phyloP scores from a whole-genome alignment of 192 early-diverging fungal genomes.

The Coemansia sp. region DNA sequence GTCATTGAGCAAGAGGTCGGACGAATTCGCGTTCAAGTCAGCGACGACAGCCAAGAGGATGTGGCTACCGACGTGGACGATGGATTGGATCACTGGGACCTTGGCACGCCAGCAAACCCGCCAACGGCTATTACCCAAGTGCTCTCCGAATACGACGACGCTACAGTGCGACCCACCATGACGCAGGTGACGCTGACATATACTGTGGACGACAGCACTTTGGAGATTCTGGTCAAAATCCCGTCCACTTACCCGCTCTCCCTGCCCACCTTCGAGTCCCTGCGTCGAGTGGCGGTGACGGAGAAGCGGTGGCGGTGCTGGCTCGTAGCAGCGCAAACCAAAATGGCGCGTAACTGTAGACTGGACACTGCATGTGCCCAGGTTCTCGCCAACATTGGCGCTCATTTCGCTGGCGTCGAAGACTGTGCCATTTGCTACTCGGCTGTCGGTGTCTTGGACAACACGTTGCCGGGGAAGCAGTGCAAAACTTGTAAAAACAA shows the following conservation, averaged over 20 bases:
- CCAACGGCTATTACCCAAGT: constrained; percentile 24
- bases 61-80: neutral
- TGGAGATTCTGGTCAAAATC: constrained; percentile 56
- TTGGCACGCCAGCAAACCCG: neutral
- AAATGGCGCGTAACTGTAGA: constrained; percentile 76
- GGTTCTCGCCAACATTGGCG: constrained; percentile 82
- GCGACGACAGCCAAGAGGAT: neutral
- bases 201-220: constrained; percentile 48
- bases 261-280: constrained; percentile 37
- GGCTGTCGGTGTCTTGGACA: constrained; percentile 86
- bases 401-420: constrained; percentile 96
- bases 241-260: constrained; percentile 54
- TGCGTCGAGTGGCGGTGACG: constrained; percentile 47
- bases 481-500: constrained; percentile 95
- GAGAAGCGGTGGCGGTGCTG: constrained; percentile 60
- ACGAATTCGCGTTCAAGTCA: constrained; percentile 23
- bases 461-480: constrained; percentile 83
- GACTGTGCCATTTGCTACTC: constrained; percentile 99
- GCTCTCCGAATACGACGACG: constrained; percentile 46
- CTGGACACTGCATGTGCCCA: constrained; percentile 79
- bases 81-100: neutral
- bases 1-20: constrained; percentile 20
- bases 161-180: constrained; percentile 18
- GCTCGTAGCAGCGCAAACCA: constrained; percentile 51
- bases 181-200: constrained; percentile 33